These are phyloP conservation scores for Ceratocystis huliohia DNA, from an alignment of 2,329 filamentous ascomycete genomes.

Conservation along the genomic window DNA sequence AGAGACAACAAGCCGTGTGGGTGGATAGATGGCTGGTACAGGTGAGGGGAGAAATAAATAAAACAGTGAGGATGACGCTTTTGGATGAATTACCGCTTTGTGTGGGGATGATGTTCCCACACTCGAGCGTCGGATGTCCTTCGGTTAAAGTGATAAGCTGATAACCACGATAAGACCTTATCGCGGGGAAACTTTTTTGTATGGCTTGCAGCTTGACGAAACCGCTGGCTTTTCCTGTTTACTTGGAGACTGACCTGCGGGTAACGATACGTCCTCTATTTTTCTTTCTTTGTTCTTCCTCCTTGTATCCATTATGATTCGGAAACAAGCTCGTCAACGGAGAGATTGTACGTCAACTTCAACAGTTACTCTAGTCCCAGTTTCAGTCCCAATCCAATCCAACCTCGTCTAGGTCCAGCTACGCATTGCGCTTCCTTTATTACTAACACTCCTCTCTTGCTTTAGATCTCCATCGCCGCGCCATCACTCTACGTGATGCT, in stretches of 20 bases:
- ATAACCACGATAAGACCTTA: constrained; percentile 11
- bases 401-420: not conserved
- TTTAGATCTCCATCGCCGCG: constrained; percentile 67
- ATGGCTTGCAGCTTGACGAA: not conserved
- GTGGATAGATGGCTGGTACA: not conserved
- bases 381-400: not conserved
- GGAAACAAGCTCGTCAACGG: constrained; percentile 33
- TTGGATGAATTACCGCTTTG: not conserved
- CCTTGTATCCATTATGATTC: constrained; percentile 16
- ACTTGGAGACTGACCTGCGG: not conserved
- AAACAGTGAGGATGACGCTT: not conserved
- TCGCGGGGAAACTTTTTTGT: constrained; percentile 21
- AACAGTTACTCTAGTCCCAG: not conserved
- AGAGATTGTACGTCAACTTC: constrained; percentile 28
- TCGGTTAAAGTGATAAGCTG: constrained; percentile 12
- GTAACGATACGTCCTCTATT: not conserved
- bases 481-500: constrained; percentile 75
- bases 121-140: constrained; percentile 2
- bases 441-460: not conserved
- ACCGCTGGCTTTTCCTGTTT: not conserved
- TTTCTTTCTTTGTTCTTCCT: constrained; percentile 1
- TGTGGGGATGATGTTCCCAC: not conserved
- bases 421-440: not conserved
- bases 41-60: not conserved
- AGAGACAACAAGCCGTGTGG: not conserved